Conservation (phyloP, 2,329 filamentous ascomycete species). For the Beauveria medogensis region DNA sequence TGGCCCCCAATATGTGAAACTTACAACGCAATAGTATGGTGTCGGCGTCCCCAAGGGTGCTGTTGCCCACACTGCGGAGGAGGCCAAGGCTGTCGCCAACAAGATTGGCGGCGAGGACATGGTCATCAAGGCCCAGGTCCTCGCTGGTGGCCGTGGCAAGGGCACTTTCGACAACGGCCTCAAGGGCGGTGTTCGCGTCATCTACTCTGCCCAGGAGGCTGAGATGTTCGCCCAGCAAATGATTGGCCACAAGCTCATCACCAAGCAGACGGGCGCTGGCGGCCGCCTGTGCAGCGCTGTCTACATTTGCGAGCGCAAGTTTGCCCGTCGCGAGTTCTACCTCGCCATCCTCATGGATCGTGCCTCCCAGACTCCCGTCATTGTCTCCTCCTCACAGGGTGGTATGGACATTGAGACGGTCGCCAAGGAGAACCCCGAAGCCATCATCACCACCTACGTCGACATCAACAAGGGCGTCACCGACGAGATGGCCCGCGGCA, state of each 20-base stretch:
- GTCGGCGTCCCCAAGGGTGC: conserved; percentile 85
- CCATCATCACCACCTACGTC: conserved; percentile 88
- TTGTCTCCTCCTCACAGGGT: conserved; percentile 95
- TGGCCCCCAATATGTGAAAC: conserved; percentile 14
- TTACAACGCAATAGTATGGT: conserved; percentile 60
- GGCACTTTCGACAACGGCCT: conserved; percentile 96
- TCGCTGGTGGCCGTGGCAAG: conserved; percentile 96
- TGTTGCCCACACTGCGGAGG: conserved; percentile 70
- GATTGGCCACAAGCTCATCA: conserved; percentile 99
- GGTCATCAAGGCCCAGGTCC: conserved; percentile 99
- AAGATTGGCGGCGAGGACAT: conserved; percentile 89
- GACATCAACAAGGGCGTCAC: conserved; percentile 94
- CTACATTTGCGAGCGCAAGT: conserved; percentile 99
- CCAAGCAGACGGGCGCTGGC: conserved; percentile 93
- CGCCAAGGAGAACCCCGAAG: conserved; percentile 93
- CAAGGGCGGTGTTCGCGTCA: conserved; percentile 96
- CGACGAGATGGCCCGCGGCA: conserved; percentile 84
- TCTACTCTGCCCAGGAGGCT: conserved; percentile 94
- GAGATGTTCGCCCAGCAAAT: conserved; percentile 98
- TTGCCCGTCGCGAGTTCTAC: conserved; percentile 97
- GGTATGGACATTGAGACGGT: conserved; percentile 99
- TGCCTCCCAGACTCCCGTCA: conserved; percentile 80
- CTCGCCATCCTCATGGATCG: conserved; percentile 98
- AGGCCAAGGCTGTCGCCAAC: conserved; percentile 89
- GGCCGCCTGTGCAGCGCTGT: conserved; percentile 95